phyloP scores from a whole-genome alignment of 75 land plant genomes.

The Gnetum montanum region DNA sequence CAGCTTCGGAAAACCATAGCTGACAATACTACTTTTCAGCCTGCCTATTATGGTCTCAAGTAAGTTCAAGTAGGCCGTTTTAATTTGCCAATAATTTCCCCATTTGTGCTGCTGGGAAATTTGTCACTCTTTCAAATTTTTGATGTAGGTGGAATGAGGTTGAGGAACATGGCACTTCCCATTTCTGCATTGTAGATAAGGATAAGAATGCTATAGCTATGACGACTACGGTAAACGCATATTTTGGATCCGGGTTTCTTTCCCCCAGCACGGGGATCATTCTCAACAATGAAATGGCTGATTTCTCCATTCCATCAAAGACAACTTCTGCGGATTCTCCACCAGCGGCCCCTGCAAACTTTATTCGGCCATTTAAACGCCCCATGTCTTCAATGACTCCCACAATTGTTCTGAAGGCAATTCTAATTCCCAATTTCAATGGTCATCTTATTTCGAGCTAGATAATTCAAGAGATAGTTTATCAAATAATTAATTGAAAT shows the following conservation, averaged over 20 bases:
- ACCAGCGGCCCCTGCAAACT: conserved; percentile 20
- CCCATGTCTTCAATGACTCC: conserved; percentile 41
- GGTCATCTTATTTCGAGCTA: background rate
- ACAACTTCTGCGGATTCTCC: conserved; percentile 8
- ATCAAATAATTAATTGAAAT: background rate
- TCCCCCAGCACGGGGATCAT: conserved; percentile 22
- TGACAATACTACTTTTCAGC: conserved; percentile 75
- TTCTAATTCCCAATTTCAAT: background rate
- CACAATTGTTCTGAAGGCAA: conserved; percentile 27
- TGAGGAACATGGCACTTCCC: conserved; percentile 31
- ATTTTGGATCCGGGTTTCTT: conserved; percentile 16
- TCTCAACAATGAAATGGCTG: conserved; percentile 35
- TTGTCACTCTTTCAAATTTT: background rate
- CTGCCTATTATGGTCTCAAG: conserved; percentile 72
- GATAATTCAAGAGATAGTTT: background rate
- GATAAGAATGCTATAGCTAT: conserved; percentile 24
- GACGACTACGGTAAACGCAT: conserved; percentile 26
- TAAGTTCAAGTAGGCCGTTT: conserved; percentile 8
- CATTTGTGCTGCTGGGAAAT: background rate
- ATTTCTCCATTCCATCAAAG: conserved; percentile 16
- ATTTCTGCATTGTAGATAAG: conserved; percentile 26
- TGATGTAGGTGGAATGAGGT: conserved; percentile 12
- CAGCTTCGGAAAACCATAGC: conserved; percentile 36
- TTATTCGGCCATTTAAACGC: conserved; percentile 16
- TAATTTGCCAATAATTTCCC: background rate